These are phyloP conservation scores for Teratosphaeria epicoccoides DNA, from an alignment of 2,329 filamentous ascomycete genomes.

Conservation along the genomic window DNA sequence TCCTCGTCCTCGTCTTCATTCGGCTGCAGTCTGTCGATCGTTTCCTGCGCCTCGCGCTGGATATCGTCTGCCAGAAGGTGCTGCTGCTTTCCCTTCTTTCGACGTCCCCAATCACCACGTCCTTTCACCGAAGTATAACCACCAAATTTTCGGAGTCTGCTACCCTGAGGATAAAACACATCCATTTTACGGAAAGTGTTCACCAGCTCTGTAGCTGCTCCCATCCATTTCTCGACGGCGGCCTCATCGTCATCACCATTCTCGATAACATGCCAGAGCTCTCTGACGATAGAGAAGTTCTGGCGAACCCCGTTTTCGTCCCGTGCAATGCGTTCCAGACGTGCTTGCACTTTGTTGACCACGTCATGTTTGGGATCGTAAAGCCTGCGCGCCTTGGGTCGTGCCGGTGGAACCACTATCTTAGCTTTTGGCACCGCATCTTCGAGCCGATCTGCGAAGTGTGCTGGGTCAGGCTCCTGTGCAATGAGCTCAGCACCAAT, in stretches of 20 bases:
- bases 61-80: background rate
- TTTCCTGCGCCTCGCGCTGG: background rate
- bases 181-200: constrained; percentile 51
- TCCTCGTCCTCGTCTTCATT: constrained; percentile 2
- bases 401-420: background rate
- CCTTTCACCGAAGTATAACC: background rate
- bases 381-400: background rate
- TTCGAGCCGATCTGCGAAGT: background rate
- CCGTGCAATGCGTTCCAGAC: background rate
- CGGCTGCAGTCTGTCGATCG: constrained; percentile 1
- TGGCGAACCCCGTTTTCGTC: background rate
- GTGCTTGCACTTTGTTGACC: background rate
- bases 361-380: background rate
- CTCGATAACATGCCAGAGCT: constrained; percentile 31
- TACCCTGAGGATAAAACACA: constrained; percentile 42
- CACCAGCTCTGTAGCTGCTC: constrained; percentile 47
- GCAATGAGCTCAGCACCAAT: no score
- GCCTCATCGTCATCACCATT: constrained; percentile 38
- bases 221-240: constrained; percentile 44
- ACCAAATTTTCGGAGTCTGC: background rate
- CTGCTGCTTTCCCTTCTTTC: background rate
- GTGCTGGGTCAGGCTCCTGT: no score
- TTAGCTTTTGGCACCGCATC: background rate
- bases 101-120: background rate
- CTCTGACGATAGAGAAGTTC: constrained; percentile 24